Conservation (phyloP, 192 early-diverging fungal species). For the Piromyces finnis region DNA sequence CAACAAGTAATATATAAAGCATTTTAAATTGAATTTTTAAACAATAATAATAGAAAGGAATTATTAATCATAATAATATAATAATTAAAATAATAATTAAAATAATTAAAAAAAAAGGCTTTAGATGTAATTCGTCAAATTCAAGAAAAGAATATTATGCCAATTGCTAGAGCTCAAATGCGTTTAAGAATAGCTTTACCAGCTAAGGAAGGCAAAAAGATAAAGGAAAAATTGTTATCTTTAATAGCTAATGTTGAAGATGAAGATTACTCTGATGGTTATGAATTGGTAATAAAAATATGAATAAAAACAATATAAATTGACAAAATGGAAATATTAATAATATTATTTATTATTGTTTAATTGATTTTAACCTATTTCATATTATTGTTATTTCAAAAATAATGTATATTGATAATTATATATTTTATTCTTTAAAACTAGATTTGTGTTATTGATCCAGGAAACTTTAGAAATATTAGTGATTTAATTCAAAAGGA, state of each 20-base stretch:
- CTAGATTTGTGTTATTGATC: slow-evolving; percentile 71
- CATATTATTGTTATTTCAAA: too few species aligned
- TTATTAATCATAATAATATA: too few species aligned
- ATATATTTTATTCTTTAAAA: too few species aligned
- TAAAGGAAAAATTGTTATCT: slow-evolving; percentile 52
- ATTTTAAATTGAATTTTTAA: too few species aligned
- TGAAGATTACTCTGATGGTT: slow-evolving; percentile 61
- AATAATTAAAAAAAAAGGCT: slow-evolving; percentile 36
- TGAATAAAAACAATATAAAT: neutral
- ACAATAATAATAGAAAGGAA: too few species aligned
- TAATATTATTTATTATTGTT: too few species aligned
- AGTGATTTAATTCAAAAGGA: slow-evolving; percentile 70
- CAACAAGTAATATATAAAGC: slow-evolving; percentile 63
- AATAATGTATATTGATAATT: neutral
- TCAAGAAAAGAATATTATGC: slow-evolving; percentile 72
- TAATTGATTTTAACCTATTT: too few species aligned
- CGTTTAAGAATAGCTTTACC: slow-evolving; percentile 60
- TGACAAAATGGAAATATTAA: too few species aligned
- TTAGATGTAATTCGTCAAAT: slow-evolving; percentile 86
- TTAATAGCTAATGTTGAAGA: slow-evolving; percentile 50
- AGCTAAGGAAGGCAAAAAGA: slow-evolving; percentile 71
- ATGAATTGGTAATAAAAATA: slow-evolving; percentile 48
- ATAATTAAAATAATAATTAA: too few species aligned
- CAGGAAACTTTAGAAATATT: slow-evolving; percentile 72
- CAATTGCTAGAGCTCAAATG: slow-evolving; percentile 92